Conservation (phyloP, 1,139 yeast genomes). For the Pneumocystis canis region DNA sequence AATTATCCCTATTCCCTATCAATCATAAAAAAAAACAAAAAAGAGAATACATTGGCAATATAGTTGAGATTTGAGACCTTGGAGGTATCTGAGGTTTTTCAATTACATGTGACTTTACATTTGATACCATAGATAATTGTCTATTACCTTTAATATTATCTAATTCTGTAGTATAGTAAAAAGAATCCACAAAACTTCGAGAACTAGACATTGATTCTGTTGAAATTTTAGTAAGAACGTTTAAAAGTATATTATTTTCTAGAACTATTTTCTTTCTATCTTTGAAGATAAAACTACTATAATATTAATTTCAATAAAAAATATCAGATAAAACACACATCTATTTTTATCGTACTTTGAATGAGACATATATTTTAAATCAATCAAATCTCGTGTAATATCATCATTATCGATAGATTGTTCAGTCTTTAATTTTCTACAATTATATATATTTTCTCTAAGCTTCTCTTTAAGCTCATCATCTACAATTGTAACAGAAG, state of each 20-base stretch:
- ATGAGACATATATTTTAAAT: background rate
- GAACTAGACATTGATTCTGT: background rate
- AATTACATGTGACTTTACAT: background rate
- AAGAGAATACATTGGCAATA: background rate
- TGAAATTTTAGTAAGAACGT: background rate
- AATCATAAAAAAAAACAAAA: background rate
- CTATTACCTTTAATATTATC: background rate
- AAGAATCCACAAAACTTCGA: background rate
- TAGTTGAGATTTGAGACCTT: background rate
- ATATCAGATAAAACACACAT: background rate
- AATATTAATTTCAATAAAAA: background rate
- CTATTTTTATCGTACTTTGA: background rate
- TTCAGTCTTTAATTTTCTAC: constrained; percentile 25
- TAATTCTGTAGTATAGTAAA: background rate
- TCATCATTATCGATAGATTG: background rate
- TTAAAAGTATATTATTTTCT: background rate
- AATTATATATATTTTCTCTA: constrained; percentile 43
- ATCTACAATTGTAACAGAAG: constrained; percentile 56
- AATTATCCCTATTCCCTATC: background rate
- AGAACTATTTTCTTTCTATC: background rate
- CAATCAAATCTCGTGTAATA: background rate
- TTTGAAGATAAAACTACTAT: background rate
- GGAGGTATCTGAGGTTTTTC: background rate
- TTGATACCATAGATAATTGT: background rate
- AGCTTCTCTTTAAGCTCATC: constrained; percentile 44